Conservation (phyloP, 352 stramenopile genomes). For the Globisporangium spinosum region DNA sequence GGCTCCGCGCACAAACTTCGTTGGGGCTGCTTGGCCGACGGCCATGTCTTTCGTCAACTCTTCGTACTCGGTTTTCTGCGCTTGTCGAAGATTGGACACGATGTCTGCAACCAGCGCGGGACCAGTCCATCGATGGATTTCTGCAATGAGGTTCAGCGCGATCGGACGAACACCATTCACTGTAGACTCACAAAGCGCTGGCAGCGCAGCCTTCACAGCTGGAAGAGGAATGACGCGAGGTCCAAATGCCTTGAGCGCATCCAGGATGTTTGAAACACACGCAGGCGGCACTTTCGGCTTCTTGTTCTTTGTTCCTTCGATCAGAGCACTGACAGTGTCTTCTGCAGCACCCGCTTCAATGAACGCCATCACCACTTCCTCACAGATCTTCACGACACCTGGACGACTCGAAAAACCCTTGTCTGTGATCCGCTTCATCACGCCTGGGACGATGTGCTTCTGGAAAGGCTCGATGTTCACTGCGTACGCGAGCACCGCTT, state of each 20-base stretch:
- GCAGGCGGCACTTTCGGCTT: conserved; percentile 85
- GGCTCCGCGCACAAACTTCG: conserved; percentile 66
- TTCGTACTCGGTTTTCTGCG: conserved; percentile 85
- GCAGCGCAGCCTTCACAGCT: conserved; percentile 64
- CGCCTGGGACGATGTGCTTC: conserved; percentile 53
- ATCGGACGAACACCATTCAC: conserved; percentile 79
- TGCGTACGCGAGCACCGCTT: conserved; percentile 72
- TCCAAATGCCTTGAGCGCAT: conserved; percentile 79
- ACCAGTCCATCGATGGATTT: conserved; percentile 82
- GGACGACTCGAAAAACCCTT: conserved; percentile 83
- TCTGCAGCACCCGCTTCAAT: conserved; percentile 72
- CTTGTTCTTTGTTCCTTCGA: conserved; percentile 85
- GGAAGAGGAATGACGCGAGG: conserved; percentile 65
- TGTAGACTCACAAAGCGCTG: conserved; percentile 71
- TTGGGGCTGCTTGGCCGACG: conserved; percentile 57
- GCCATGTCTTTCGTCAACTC: conserved; percentile 68
- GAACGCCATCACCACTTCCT: conserved; percentile 72
- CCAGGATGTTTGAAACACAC: conserved; percentile 58
- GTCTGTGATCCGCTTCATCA: conserved; percentile 79
- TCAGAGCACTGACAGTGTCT: conserved; percentile 62
- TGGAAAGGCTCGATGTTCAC: conserved; percentile 59
- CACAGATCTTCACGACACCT: conserved; percentile 71
- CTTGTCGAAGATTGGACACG: conserved; percentile 71
- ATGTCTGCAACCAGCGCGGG: conserved; percentile 74
- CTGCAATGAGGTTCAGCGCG: conserved; percentile 72